Conservation (phyloP, 768 basidiomycete genomes). For the Tephrocybe sp. region DNA sequence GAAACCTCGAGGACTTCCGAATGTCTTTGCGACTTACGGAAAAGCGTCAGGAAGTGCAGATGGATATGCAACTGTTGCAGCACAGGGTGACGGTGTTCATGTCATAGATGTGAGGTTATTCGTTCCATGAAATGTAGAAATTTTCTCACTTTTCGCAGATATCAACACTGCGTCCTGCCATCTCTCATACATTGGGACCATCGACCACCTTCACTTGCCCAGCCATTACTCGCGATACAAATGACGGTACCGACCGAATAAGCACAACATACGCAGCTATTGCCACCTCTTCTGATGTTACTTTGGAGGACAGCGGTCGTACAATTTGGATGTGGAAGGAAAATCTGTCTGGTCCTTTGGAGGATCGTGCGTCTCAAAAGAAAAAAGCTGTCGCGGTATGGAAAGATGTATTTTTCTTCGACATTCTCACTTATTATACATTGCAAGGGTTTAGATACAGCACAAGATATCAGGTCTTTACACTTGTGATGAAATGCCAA, state of each 20-base stretch:
- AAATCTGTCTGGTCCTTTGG: slow-evolving; percentile 35
- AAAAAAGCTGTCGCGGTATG: slow-evolving; percentile 26
- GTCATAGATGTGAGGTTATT: slow-evolving; percentile 55
- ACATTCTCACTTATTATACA: slow-evolving; percentile 15
- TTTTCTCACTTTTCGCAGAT: slow-evolving; percentile 35
- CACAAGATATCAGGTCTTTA: slow-evolving; percentile 33
- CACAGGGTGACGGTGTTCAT: slow-evolving; percentile 74
- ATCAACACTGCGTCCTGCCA: slow-evolving; percentile 59
- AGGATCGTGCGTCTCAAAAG: slow-evolving; percentile 33
- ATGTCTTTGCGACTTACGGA: slow-evolving; percentile 34
- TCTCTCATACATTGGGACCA: slow-evolving; percentile 71
- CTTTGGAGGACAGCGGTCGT: slow-evolving; percentile 38
- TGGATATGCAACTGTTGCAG: slow-evolving; percentile 63
- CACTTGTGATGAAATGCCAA: slow-evolving; percentile 20
- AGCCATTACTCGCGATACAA: slow-evolving; percentile 41
- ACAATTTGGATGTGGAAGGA: slow-evolving; percentile 66
- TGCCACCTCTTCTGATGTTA: slow-evolving; percentile 43
- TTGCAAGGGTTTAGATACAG: slow-evolving; percentile 35
- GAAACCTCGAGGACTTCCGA: slow-evolving; percentile 15
- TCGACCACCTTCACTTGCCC: slow-evolving; percentile 60
- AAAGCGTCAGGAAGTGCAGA: slow-evolving; percentile 37
- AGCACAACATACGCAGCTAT: slow-evolving; percentile 59
- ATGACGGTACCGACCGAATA: slow-evolving; percentile 30
- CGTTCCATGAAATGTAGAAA: background rate
- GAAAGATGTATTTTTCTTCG: background rate